Percentiles rank a stretch among this genome's conserved stretches.
phyloP scores from a whole-genome alignment of 768 basidiomycete genomes.

The Gyrodon lividus region DNA sequence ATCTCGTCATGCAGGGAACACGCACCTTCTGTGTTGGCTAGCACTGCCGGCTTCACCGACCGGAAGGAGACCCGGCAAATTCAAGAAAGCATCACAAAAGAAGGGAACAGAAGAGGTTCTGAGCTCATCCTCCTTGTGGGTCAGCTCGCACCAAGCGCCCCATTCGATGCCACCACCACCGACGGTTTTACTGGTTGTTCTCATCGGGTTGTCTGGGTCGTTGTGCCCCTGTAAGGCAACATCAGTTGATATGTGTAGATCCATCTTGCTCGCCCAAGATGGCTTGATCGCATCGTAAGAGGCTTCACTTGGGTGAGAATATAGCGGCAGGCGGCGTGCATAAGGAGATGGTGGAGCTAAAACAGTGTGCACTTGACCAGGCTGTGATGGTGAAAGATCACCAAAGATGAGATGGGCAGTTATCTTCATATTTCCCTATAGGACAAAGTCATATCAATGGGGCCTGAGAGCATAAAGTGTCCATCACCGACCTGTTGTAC shows the following conservation, averaged over 20 bases:
- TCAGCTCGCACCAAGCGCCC: constrained; percentile 52
- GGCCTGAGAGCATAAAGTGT: constrained; percentile 2
- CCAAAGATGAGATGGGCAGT: constrained; percentile 59
- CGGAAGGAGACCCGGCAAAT: constrained; percentile 48
- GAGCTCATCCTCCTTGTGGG: constrained; percentile 46
- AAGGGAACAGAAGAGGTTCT: constrained; percentile 51
- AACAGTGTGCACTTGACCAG: constrained; percentile 17
- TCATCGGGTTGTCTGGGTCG: constrained; percentile 32
- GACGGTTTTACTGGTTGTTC: constrained; percentile 39
- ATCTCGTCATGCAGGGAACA: not conserved
- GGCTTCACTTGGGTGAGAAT: constrained; percentile 49
- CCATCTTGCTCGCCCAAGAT: constrained; percentile 37
- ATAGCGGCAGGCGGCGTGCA: constrained; percentile 57
- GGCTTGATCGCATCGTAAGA: constrained; percentile 20
- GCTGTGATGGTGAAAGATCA: constrained; percentile 35
- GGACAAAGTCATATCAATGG: not conserved
- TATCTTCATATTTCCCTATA: constrained; percentile 46
- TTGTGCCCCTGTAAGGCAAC: constrained; percentile 40
- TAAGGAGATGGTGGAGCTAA: constrained; percentile 54
- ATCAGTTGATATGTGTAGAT: constrained; percentile 42
- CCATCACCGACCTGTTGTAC: constrained; percentile 48
- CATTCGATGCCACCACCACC: constrained; percentile 57
- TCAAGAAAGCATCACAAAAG: constrained; percentile 53
- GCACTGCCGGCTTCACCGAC: constrained; percentile 39
- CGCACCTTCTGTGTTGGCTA: constrained; percentile 13